A percentile compares a stretch with the other conserved stretches of the same genome.
phyloP scores from a whole-genome alignment of 169 alveolate genomes.

The Ichthyophthirius multifiliis region DNA sequence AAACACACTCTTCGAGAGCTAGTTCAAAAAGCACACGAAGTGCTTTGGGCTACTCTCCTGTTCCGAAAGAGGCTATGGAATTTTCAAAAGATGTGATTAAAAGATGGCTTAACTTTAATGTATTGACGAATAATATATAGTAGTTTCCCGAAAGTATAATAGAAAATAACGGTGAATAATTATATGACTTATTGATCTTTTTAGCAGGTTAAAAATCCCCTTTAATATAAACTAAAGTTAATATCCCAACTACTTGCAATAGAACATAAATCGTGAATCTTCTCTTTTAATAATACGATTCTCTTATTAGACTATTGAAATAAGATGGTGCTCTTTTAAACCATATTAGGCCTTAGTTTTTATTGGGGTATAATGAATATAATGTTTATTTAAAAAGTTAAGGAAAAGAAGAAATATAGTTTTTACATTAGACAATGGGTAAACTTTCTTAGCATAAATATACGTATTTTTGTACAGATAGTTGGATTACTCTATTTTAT shows the following conservation, averaged over 20 bases:
- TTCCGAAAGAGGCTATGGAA: conserved; percentile 75
- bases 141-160: conserved; percentile 19
- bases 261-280: conserved; percentile 42
- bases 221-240: conserved; percentile 5
- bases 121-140: conserved; percentile 55
- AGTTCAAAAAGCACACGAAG: conserved; percentile 63
- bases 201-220: conserved; percentile 2
- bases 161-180: conserved; percentile 21
- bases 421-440: conserved; percentile 45
- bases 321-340: conserved; percentile 83
- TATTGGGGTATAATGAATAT: conserved; percentile 68
- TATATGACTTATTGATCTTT: conserved; percentile 18
- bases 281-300: conserved; percentile 54
- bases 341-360: conserved; percentile 79
- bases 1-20: conserved; percentile 59
- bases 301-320: conserved; percentile 72
- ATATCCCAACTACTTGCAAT: conserved; percentile 12
- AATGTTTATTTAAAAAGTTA: conserved; percentile 57
- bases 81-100: conserved; percentile 64
- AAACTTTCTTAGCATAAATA: conserved; percentile 35
- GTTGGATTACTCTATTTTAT: conserved; percentile 83
- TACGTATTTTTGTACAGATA: conserved; percentile 62
- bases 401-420: conserved; percentile 42
- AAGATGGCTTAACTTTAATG: conserved; percentile 61
- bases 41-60: conserved; percentile 82